Evolutionary conservation across 306 rosid species (phyloP).

Genomic region (Hippophae rhamnoides): DNA sequence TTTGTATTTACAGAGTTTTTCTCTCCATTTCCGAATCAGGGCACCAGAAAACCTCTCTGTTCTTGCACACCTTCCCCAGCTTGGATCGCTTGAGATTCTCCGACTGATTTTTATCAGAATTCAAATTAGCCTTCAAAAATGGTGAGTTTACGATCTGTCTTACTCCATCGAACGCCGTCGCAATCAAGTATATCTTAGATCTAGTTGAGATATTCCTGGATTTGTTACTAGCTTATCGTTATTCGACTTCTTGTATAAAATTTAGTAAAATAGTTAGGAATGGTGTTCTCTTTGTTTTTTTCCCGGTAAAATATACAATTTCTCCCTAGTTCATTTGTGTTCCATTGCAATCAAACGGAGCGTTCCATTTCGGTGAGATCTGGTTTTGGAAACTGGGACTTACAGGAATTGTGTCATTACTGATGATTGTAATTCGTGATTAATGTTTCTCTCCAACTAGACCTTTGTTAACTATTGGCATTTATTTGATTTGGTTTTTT

Average conservation of each 20-base stretch:
- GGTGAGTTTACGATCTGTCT: slow-evolving; percentile 50
- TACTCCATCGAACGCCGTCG: slow-evolving; percentile 11
- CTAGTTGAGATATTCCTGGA: slow-evolving; percentile 39
- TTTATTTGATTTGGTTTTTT: slow-evolving; percentile 12
- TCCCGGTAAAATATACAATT: background rate
- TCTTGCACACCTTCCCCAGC: slow-evolving; percentile 16
- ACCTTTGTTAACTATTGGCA: background rate
- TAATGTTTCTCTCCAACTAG: background rate
- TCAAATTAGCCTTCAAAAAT: slow-evolving; percentile 38
- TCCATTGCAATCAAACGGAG: slow-evolving; percentile 4
- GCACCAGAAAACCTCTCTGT: background rate
- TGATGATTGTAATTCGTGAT: slow-evolving; percentile 10
- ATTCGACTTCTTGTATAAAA: slow-evolving; percentile 8
- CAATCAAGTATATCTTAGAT: slow-evolving; percentile 44
- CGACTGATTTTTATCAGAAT: slow-evolving; percentile 30
- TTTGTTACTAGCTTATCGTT: slow-evolving; percentile 25
- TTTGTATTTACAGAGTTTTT: slow-evolving; percentile 23
- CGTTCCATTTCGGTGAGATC: slow-evolving; percentile 32
- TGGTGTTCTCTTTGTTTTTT: slow-evolving; percentile 17
- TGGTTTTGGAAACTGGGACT: slow-evolving; percentile 21
- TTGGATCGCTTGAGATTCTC: slow-evolving; percentile 31
- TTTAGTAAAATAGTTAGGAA: slow-evolving; percentile 11
- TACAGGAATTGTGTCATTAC: slow-evolving; percentile 7
- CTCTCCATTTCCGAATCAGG: slow-evolving; percentile 9
- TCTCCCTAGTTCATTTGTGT: slow-evolving; percentile 5